Conservation (phyloP, 2,329 filamentous ascomycete genomes). For the Ophiosphaerella narmari region DNA sequence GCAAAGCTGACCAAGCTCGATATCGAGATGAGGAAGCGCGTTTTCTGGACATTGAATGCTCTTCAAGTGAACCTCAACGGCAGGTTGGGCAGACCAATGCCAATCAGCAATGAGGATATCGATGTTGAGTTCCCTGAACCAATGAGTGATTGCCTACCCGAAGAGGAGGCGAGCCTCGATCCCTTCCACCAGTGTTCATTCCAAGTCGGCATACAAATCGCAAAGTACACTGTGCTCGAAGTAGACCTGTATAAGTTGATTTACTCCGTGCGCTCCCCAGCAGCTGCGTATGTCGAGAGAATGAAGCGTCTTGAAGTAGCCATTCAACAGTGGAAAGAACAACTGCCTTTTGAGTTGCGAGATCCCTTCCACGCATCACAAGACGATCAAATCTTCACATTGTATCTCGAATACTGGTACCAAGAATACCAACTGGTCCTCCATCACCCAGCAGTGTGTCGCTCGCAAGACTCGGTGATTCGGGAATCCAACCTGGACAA, state of each 20-base stretch:
- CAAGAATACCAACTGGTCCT: conserved; percentile 56
- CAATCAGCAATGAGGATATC: conserved; percentile 73
- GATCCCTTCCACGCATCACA: conserved; percentile 51
- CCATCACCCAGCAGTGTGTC: conserved; percentile 59
- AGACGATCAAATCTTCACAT: conserved; percentile 54
- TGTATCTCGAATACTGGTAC: conserved; percentile 57
- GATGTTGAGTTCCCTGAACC: conserved; percentile 77
- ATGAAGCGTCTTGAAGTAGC: conserved; percentile 69
- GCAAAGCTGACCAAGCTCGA: conserved; percentile 60
- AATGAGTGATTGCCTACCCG: conserved; percentile 72
- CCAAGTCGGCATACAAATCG: conserved; percentile 67
- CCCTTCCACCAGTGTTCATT: conserved; percentile 66
- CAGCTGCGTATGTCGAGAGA: conserved; percentile 65
- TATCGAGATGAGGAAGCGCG: conserved; percentile 76
- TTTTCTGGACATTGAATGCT: conserved; percentile 74
- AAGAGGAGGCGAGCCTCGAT: conserved; percentile 54
- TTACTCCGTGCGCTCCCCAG: conserved; percentile 70
- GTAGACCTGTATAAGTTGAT: conserved; percentile 77
- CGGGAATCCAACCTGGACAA: conserved; percentile 59
- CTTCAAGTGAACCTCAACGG: conserved; percentile 72
- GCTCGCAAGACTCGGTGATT: conserved; percentile 61
- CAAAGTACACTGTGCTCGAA: conserved; percentile 68
- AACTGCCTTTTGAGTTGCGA: conserved; percentile 65
- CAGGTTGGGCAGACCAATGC: conserved; percentile 77
- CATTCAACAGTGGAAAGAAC: conserved; percentile 65